phyloP scores from a whole-genome alignment of 441 rosid genomes.

The Eruca vesicaria region DNA sequence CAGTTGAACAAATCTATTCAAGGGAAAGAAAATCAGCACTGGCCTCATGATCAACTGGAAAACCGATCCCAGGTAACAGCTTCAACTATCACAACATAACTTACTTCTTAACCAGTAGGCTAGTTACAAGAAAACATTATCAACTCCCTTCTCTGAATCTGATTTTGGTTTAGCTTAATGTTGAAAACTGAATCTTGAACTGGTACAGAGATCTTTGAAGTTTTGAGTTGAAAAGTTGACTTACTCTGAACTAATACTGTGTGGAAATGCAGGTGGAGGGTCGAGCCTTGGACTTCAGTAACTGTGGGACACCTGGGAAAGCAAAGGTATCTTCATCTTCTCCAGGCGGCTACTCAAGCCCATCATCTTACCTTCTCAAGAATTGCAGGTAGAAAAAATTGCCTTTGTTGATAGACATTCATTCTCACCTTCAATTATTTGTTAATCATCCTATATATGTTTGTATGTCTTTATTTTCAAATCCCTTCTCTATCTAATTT shows the following conservation, averaged over 20 bases:
- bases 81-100: constrained; percentile 46
- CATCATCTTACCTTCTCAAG: constrained; percentile 82
- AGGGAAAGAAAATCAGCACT: constrained; percentile 43
- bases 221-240: not conserved
- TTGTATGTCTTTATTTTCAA: constrained; percentile 21
- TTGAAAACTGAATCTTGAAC: constrained; percentile 6
- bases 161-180: constrained; percentile 5
- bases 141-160: not conserved
- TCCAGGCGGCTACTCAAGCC: constrained; percentile 50
- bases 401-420: not conserved
- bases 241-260: constrained; percentile 1
- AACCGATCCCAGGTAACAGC: constrained; percentile 45
- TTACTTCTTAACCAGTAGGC: not conserved
- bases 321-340: constrained; percentile 48
- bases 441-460: constrained; percentile 17
- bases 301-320: constrained; percentile 80
- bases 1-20: constrained; percentile 30
- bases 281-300: constrained; percentile 88
- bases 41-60: constrained; percentile 36
- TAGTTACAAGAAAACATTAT: not conserved
- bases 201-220: not conserved
- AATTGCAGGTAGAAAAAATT: constrained; percentile 66
- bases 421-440: constrained; percentile 16
- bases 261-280: constrained; percentile 61
- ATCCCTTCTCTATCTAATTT: not conserved